These are phyloP conservation scores for Raphanus raphanistrum DNA, from an alignment of 345 rosid genomes.

Conservation along the genomic window DNA sequence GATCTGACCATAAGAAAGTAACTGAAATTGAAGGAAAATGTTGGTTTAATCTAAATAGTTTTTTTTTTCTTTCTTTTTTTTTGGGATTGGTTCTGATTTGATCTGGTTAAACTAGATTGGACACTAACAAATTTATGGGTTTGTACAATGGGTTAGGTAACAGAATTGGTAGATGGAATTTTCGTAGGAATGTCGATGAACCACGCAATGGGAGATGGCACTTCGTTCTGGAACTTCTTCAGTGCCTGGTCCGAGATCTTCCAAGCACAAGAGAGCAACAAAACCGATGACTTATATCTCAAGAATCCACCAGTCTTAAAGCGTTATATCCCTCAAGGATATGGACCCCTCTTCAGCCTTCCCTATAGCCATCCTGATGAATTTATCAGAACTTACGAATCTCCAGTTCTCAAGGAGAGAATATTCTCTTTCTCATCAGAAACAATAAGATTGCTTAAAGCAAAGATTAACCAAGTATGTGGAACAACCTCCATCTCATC, in stretches of 20 bases:
- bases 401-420: conserved; percentile 56
- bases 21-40: not conserved
- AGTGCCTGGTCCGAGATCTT: conserved; percentile 64
- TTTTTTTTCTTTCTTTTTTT: not conserved
- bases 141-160: conserved; percentile 53
- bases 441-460: conserved; percentile 53
- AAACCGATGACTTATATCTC: conserved; percentile 13
- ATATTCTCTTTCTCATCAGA: conserved; percentile 61
- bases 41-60: not conserved
- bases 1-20: not conserved
- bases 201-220: conserved; percentile 63
- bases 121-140: conserved; percentile 45
- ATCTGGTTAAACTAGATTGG: not conserved
- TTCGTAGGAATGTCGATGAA: conserved; percentile 70
- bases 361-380: conserved; percentile 50
- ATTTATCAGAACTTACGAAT: conserved; percentile 47
- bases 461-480: conserved; percentile 48
- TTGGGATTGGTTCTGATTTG: not conserved
- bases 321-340: conserved; percentile 64
- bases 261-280: conserved; percentile 38
- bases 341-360: conserved; percentile 46
- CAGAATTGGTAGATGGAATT: conserved; percentile 63
- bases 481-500: conserved; percentile 62
- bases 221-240: conserved; percentile 73
- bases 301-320: conserved; percentile 48